These are phyloP conservation scores for Ormosia semicastrata DNA, from an alignment of 306 rosid genomes.

Conservation along the genomic window DNA sequence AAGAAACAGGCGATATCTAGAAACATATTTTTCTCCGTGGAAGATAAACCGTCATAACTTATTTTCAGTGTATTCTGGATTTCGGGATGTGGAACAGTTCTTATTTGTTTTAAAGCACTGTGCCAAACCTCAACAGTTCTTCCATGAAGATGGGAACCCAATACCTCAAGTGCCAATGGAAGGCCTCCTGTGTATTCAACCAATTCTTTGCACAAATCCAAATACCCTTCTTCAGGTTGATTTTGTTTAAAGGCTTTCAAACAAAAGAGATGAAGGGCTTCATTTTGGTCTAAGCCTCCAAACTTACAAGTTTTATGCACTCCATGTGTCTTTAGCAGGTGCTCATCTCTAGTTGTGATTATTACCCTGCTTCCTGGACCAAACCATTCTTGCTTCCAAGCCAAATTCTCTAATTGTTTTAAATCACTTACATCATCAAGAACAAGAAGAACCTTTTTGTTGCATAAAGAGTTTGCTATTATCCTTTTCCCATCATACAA, in stretches of 20 bases:
- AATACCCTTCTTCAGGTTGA: conserved; percentile 22
- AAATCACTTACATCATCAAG: conserved; percentile 42
- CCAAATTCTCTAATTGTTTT: conserved; percentile 32
- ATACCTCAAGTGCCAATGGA: conserved; percentile 38
- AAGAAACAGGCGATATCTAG: conserved; percentile 48
- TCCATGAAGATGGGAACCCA: conserved; percentile 30
- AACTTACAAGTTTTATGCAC: not conserved
- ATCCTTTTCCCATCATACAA: conserved; percentile 20
- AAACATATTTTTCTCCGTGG: conserved; percentile 29
- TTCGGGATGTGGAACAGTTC: not conserved
- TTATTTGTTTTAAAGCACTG: conserved; percentile 24
- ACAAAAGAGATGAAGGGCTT: conserved; percentile 31
- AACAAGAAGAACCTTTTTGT: conserved; percentile 31
- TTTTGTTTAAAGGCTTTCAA: conserved; percentile 32
- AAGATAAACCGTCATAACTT: conserved; percentile 34
- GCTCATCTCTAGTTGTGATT: conserved; percentile 35
- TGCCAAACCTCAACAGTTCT: conserved; percentile 31
- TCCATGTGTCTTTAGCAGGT: conserved; percentile 23
- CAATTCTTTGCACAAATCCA: conserved; percentile 17
- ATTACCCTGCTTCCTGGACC: conserved; percentile 45
- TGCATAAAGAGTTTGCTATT: conserved; percentile 1
- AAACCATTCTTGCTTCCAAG: conserved; percentile 33
- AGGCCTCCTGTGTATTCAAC: conserved; percentile 31
- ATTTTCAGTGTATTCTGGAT: conserved; percentile 22
- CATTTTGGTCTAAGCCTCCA: not conserved